A percentile compares a stretch with the other conserved stretches of the same genome.
Conservation (phyloP, 2,329 filamentous ascomycete genomes). For the Aspergillus sp. region DNA sequence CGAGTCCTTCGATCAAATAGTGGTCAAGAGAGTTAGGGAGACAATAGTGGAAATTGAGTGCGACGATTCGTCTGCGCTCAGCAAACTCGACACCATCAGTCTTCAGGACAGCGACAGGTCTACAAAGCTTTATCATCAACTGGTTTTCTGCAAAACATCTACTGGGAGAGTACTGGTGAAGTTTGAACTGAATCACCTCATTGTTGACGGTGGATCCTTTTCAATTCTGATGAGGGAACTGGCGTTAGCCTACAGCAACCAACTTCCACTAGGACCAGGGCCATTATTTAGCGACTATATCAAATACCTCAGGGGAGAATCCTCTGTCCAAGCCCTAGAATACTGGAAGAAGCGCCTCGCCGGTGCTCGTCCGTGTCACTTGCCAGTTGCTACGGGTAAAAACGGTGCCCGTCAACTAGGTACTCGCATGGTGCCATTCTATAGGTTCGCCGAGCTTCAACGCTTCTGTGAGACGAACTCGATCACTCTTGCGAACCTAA, state of each 20-base stretch:
- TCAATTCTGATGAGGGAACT: slow-evolving; percentile 34
- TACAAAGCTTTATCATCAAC: slow-evolving; percentile 34
- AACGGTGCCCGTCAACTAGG: slow-evolving; percentile 8
- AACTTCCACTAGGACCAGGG: slow-evolving; percentile 26
- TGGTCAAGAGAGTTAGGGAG: slow-evolving; percentile 28
- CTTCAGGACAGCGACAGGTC: slow-evolving; percentile 27
- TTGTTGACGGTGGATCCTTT: slow-evolving; percentile 39
- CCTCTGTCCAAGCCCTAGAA: slow-evolving; percentile 25
- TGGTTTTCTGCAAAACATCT: slow-evolving; percentile 34
- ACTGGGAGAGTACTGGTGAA: slow-evolving; percentile 34
- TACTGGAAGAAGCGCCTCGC: slow-evolving; percentile 39
- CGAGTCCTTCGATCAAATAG: slow-evolving; percentile 39
- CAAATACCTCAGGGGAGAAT: slow-evolving; percentile 30
- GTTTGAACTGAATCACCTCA: slow-evolving; percentile 40
- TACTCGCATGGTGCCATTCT: slow-evolving; percentile 13
- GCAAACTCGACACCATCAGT: slow-evolving; percentile 28
- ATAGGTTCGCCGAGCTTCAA: slow-evolving; percentile 30
- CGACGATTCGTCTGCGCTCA: slow-evolving; percentile 27
- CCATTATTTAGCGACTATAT: slow-evolving; percentile 41
- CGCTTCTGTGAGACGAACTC: slow-evolving; percentile 31
- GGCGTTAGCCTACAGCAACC: slow-evolving; percentile 31
- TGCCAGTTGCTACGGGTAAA: slow-evolving; percentile 16
- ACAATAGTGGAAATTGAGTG: slow-evolving; percentile 32
- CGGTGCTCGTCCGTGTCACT: slow-evolving; percentile 33
- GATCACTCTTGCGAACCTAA: slow-evolving; percentile 38